Percentiles rank a stretch among this genome's conserved stretches.
These are phyloP conservation scores for Aspergillus terreus DNA, from an alignment of 2,329 filamentous ascomycete species.

Conservation along the genomic window DNA sequence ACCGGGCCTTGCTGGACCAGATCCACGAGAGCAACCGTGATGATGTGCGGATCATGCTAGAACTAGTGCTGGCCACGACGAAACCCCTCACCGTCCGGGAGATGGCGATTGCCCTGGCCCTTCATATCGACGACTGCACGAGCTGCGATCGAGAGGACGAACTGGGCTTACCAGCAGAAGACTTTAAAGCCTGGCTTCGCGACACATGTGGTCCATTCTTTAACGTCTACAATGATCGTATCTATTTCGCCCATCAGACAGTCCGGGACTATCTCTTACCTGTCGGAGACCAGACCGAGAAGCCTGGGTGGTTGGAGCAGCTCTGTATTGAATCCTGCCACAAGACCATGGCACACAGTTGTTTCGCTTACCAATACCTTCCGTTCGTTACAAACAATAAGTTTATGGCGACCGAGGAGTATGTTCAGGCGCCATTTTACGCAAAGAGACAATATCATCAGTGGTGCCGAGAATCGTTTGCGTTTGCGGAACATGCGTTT, in stretches of 20 bases:
- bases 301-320: background rate
- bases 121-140: constrained; percentile 2
- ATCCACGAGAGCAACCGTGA: constrained; percentile 2
- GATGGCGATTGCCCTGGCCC: background rate
- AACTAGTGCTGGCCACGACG: background rate
- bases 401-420: background rate
- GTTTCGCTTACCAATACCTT: background rate
- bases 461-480: background rate
- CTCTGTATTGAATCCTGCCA: background rate
- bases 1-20: background rate
- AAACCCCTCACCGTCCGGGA: background rate
- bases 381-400: background rate
- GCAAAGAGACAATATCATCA: background rate
- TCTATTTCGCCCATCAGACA: constrained; percentile 1
- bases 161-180: background rate
- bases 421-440: background rate
- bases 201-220: background rate
- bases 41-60: constrained; percentile 1
- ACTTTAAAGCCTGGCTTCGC: background rate
- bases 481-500: constrained; percentile 1
- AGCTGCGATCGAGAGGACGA: background rate
- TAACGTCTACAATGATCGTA: background rate
- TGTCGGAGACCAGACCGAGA: background rate
- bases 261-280: background rate
- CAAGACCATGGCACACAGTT: constrained; percentile 1